Base-by-base conservation (phyloP, 73 alveolate species). In the Urostyla sp. region DNA sequence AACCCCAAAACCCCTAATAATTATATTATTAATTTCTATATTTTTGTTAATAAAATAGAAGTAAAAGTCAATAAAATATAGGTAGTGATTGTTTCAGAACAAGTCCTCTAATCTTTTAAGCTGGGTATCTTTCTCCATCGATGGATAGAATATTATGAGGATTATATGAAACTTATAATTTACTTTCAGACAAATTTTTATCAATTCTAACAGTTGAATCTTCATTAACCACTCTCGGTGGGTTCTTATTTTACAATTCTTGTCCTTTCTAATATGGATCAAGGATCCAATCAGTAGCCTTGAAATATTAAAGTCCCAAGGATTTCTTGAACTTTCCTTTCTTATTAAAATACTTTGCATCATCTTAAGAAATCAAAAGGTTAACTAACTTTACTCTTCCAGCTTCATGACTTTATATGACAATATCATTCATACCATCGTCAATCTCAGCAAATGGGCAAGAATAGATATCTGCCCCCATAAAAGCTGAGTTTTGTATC, bases 391-490 rank as follows among this genome's bases (percentile, higher is more conserved):
- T 76, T 82, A 92, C 82, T 61, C 92, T 91, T 30, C 97, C 97
- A 2, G 87, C 95, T 18, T 72, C 34, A 59, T 94, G 88, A 54
- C 80, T 52, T 80, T 80, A 61, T 54, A 80, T 30, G 44, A 90
- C 60, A 21, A 92, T 18, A 54, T 94, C 98, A 63, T 67, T 82
- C 51, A 45, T 74, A 48, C 98, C 98, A 83, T 94, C 97, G 61
- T 92, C 87, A 7, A 92, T 7, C 45, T 72, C 61, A 27, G 97
- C 63, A 20, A 83, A 56, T 1, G 98, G 98, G 46, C 93, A 91
- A 16, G 85, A 40, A 8, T 54, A 31, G 56, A 85, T 18, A 40
- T 46, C 75, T 69, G 78, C 84, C 48, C 95, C 91, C 16, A 80
- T 73, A 74, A 18, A 92, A 53, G 92, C 89, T 10, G 91, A 69